Evolutionary conservation across 2,329 filamentous ascomycete species (phyloP).

Genomic region (Colletotrichum tropicicola): DNA sequence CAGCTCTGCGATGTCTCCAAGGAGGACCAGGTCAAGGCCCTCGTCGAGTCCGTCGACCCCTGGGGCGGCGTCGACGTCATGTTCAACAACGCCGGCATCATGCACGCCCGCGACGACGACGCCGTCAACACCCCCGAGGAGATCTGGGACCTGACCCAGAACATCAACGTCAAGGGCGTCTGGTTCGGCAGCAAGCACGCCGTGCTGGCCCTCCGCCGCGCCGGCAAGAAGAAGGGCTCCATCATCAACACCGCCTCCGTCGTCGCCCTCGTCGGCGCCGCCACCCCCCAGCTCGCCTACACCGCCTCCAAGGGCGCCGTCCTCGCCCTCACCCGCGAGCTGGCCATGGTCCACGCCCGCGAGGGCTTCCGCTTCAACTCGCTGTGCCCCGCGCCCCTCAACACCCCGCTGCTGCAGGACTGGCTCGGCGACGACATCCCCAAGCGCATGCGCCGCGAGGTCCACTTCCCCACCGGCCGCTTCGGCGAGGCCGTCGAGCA

Average conservation of each 20-base stretch:
- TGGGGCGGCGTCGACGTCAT: constrained; percentile 93
- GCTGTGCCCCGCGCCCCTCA: constrained; percentile 89
- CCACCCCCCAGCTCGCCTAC: constrained; percentile 90
- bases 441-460: constrained; percentile 84
- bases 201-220: constrained; percentile 79
- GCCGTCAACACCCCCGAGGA: constrained; percentile 86
- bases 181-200: constrained; percentile 97
- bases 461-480: constrained; percentile 88
- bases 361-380: constrained; percentile 92
- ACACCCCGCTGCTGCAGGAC: constrained; percentile 91
- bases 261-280: constrained; percentile 86
- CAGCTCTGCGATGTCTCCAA: constrained; percentile 79
- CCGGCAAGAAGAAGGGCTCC: constrained; percentile 81
- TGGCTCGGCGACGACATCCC: constrained; percentile 88
- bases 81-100: constrained; percentile 98
- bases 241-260: constrained; percentile 95
- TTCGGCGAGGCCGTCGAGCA: constrained; percentile 96
- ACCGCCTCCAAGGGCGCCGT: constrained; percentile 95
- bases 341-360: constrained; percentile 90
- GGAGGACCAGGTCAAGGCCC: constrained; percentile 79
- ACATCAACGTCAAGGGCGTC: constrained; percentile 98
- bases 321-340: constrained; percentile 86
- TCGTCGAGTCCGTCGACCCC: constrained; percentile 77
- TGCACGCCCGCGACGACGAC: constrained; percentile 85
- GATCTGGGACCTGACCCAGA: constrained; percentile 94